These are phyloP conservation scores for Lactarius sp. DNA, from an alignment of 768 basidiomycete species.

Conservation along the genomic window DNA sequence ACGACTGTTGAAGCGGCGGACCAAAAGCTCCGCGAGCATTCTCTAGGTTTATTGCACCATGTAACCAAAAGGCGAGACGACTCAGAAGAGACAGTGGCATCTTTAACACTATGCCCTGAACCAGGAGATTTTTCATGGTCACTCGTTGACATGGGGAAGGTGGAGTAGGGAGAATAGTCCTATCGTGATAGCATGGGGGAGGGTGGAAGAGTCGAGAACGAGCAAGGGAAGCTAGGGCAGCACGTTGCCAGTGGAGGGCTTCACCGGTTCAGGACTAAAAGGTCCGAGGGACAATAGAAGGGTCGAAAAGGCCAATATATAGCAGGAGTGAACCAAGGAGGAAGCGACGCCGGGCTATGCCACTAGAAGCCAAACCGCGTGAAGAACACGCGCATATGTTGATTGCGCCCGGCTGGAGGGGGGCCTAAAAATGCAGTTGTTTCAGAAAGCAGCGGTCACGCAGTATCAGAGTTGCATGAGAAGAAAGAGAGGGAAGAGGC, in stretches of 20 bases:
- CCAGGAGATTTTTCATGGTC: neutral
- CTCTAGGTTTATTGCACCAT: neutral
- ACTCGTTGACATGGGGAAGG: neutral
- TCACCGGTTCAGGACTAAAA: conserved; percentile 1
- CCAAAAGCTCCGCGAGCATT: neutral
- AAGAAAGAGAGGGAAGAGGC: neutral
- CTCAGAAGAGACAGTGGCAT: neutral
- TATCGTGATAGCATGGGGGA: neutral
- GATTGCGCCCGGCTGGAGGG: neutral
- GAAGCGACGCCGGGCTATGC: neutral
- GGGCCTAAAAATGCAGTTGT: neutral
- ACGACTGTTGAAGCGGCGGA: neutral
- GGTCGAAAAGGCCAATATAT: neutral
- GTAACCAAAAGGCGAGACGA: neutral
- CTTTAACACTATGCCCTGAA: neutral
- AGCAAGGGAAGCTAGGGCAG: neutral
- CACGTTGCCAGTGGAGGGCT: neutral
- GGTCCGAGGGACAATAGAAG: neutral
- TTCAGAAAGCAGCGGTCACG: neutral
- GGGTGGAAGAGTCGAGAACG: neutral
- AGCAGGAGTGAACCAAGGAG: neutral
- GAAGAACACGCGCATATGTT: neutral
- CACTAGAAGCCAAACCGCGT: neutral
- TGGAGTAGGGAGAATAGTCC: neutral
- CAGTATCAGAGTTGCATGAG: neutral